phyloP scores from a whole-genome alignment of 2,329 filamentous ascomycete genomes.

The Truncatella angustata region DNA sequence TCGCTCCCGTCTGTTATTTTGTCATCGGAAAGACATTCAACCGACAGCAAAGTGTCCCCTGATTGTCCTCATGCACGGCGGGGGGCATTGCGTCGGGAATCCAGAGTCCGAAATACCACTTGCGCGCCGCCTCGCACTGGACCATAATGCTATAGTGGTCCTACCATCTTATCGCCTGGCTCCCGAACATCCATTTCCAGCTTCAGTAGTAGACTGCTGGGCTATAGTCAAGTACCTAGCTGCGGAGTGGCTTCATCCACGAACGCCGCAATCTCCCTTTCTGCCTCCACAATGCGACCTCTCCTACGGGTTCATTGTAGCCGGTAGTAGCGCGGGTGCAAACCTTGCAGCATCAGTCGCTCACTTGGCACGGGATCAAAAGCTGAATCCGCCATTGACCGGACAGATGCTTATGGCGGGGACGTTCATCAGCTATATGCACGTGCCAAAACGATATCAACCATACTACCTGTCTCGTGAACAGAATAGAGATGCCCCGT shows the following conservation, averaged over 20 bases:
- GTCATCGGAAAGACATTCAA: not conserved
- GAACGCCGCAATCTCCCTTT: not conserved
- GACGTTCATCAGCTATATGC: not conserved
- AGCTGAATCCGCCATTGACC: conserved; percentile 13
- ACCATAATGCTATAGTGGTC: conserved; percentile 12
- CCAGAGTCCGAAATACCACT: conserved; percentile 14
- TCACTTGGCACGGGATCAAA: conserved; percentile 13
- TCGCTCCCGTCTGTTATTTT: conserved; percentile 11
- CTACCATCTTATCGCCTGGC: conserved; percentile 50
- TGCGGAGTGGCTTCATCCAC: not conserved
- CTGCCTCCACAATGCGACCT: conserved; percentile 3
- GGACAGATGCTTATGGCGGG: conserved; percentile 11
- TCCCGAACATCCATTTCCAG: conserved; percentile 51
- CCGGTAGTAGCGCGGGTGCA: conserved; percentile 2
- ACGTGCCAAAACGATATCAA: not conserved
- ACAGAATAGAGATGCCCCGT: conserved; percentile 5
- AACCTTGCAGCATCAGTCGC: conserved; percentile 9
- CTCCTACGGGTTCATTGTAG: conserved; percentile 4
- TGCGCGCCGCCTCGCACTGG: conserved; percentile 11
- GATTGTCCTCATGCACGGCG: conserved; percentile 16
- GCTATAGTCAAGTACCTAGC: conserved; percentile 52
- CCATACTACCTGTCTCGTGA: not conserved
- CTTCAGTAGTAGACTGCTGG: conserved; percentile 49
- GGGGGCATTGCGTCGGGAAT: conserved; percentile 13
- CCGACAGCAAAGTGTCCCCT: conserved; percentile 10